Evolutionary conservation across 2,329 filamentous ascomycete species (phyloP).

Genomic region (Neofusicoccum laricinum): DNA sequence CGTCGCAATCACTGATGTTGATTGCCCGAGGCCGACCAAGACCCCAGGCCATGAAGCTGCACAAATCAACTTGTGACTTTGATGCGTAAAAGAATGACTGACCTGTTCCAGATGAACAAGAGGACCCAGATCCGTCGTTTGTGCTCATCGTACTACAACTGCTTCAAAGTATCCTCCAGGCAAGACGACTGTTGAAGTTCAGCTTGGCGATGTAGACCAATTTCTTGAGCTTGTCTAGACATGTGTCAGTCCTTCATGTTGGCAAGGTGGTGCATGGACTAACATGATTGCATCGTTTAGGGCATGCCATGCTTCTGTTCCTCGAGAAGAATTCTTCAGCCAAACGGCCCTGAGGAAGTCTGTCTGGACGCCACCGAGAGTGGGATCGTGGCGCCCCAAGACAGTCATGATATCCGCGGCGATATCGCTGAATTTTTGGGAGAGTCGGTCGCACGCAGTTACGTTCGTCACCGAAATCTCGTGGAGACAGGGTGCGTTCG

Average conservation of each 20-base stretch:
- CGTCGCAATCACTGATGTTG: constrained; percentile 1
- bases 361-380: neutral
- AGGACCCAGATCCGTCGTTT: neutral
- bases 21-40: neutral
- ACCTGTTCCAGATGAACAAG: constrained; percentile 5
- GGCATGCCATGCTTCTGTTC: constrained; percentile 4
- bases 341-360: constrained; percentile 1
- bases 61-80: neutral
- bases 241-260: neutral
- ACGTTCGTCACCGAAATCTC: neutral
- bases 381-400: neutral
- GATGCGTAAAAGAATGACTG: neutral
- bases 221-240: neutral
- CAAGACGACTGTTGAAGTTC: neutral
- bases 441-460: neutral
- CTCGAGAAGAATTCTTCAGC: neutral
- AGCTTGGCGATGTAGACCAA: constrained; percentile 1
- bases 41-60: neutral
- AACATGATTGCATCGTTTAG: neutral
- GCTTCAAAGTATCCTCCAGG: neutral
- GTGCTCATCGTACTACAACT: neutral
- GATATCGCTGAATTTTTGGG: neutral
- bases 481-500: neutral
- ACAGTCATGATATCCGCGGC: neutral
- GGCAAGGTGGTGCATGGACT: neutral